Evolutionary conservation across 345 rosid genomes (phyloP).

Genomic region (Draba incana): DNA sequence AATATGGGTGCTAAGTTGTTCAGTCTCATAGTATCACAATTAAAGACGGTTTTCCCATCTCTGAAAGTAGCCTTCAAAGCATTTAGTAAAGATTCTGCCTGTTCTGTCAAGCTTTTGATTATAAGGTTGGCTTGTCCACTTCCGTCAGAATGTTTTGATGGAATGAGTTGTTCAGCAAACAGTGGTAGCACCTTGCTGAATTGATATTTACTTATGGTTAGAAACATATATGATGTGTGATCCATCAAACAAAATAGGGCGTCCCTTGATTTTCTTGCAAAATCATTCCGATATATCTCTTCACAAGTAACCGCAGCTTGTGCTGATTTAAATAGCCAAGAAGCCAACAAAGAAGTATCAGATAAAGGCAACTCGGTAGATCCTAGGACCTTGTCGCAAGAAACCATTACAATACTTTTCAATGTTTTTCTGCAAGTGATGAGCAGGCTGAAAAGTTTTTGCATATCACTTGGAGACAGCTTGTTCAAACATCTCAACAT

Average conservation of each 20-base stretch:
- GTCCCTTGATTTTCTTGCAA: constrained; percentile 41
- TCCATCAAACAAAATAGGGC: constrained; percentile 67
- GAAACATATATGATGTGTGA: constrained; percentile 69
- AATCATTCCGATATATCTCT: constrained; percentile 23
- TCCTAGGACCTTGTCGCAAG: constrained; percentile 50
- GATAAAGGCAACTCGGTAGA: constrained; percentile 46
- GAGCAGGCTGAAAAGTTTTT: constrained; percentile 60
- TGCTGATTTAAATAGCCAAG: constrained; percentile 81
- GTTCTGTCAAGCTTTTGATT: constrained; percentile 61
- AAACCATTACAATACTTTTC: constrained; percentile 56
- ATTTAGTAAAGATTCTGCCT: constrained; percentile 50
- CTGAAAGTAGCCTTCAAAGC: constrained; percentile 47
- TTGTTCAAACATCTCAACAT: constrained; percentile 44
- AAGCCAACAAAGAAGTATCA: constrained; percentile 50
- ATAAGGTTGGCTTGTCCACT: constrained; percentile 48
- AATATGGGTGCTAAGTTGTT: constrained; percentile 52
- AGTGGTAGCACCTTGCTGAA: constrained; percentile 42
- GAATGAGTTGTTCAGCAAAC: constrained; percentile 35
- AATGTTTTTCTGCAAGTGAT: constrained; percentile 72
- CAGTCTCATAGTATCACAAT: constrained; percentile 43
- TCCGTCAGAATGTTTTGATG: constrained; percentile 45
- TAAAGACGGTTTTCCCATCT: constrained; percentile 40
- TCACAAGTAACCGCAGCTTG: constrained; percentile 45
- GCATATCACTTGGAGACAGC: constrained; percentile 38
- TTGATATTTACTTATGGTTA: constrained; percentile 54